Conservation (phyloP, 345 rosid genomes). For the Stellera chamaejasme region DNA sequence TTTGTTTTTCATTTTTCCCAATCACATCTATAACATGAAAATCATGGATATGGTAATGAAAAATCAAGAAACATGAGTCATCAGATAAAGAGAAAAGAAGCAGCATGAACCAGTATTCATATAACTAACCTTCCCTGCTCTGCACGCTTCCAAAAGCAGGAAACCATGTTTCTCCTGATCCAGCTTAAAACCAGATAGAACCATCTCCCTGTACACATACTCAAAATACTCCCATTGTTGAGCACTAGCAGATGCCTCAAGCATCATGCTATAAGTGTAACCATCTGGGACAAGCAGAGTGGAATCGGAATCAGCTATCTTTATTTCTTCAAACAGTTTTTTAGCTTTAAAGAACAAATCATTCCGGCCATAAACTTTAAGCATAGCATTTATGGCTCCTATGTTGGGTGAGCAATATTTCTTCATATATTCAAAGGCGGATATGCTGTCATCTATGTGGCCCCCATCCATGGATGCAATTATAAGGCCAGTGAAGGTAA, state of each 20-base stretch:
- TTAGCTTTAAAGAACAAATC: slow-evolving; percentile 83
- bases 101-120: background rate
- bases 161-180: slow-evolving; percentile 58
- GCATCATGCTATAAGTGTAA: slow-evolving; percentile 76
- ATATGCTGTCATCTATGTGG: slow-evolving; percentile 57
- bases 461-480: slow-evolving; percentile 65
- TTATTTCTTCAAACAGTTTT: slow-evolving; percentile 62
- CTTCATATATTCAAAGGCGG: slow-evolving; percentile 69
- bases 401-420: slow-evolving; percentile 59
- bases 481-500: slow-evolving; percentile 84
- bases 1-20: slow-evolving; percentile 2
- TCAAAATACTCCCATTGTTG: slow-evolving; percentile 94
- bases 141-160: slow-evolving; percentile 66
- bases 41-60: background rate
- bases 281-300: slow-evolving; percentile 41
- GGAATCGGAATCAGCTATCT: slow-evolving; percentile 16
- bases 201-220: slow-evolving; percentile 71
- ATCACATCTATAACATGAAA: background rate
- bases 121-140: slow-evolving; percentile 72
- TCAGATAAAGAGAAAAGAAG: slow-evolving; percentile 4
- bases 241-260: slow-evolving; percentile 73
- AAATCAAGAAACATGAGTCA: background rate
- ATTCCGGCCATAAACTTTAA: slow-evolving; percentile 61
- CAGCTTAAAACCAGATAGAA: slow-evolving; percentile 52
- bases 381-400: slow-evolving; percentile 87